Conservation (phyloP, 108 stramenopile species). For the Pseudonitzschia pungens region DNA sequence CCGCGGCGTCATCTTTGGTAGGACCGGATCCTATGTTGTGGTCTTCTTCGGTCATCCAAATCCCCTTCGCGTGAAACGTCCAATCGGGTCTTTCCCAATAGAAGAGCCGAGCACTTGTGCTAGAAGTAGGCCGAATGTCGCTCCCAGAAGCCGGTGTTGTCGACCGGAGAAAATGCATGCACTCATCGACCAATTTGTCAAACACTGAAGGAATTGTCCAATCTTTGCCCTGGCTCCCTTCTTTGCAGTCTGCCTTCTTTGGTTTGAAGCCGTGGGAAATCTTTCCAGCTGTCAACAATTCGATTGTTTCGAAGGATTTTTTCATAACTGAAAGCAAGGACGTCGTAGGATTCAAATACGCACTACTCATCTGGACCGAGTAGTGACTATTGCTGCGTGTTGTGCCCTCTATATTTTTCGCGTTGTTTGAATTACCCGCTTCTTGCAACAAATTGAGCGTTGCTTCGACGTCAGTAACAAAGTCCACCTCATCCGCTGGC, state of each 20-base stretch:
- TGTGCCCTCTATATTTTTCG: not conserved
- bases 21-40: not conserved
- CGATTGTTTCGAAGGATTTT: slow-evolving; percentile 28
- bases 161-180: slow-evolving; percentile 24
- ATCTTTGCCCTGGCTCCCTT: slow-evolving; percentile 62
- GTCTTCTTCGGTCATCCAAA: slow-evolving; percentile 55
- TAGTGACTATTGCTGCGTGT: slow-evolving; percentile 3
- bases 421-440: slow-evolving; percentile 5
- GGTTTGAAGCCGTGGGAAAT: slow-evolving; percentile 80
- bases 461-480: slow-evolving; percentile 30
- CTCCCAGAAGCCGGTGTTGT: not conserved
- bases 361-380: slow-evolving; percentile 65
- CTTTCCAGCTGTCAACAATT: slow-evolving; percentile 71
- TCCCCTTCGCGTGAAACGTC: slow-evolving; percentile 89
- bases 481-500: not conserved
- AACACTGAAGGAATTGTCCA: slow-evolving; percentile 75
- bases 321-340: slow-evolving; percentile 36
- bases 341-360: slow-evolving; percentile 79
- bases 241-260: slow-evolving; percentile 40
- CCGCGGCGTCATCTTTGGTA: slow-evolving; percentile 1
- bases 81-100: slow-evolving; percentile 69
- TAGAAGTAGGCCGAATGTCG: not conserved
- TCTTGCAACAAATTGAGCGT: slow-evolving; percentile 29
- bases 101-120: slow-evolving; percentile 39
- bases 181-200: slow-evolving; percentile 49